Percentiles rank a stretch among this genome's conserved stretches.
Evolutionary conservation across 2,329 filamentous ascomycete species (phyloP).

Genomic region (Ceratocystis destructans): DNA sequence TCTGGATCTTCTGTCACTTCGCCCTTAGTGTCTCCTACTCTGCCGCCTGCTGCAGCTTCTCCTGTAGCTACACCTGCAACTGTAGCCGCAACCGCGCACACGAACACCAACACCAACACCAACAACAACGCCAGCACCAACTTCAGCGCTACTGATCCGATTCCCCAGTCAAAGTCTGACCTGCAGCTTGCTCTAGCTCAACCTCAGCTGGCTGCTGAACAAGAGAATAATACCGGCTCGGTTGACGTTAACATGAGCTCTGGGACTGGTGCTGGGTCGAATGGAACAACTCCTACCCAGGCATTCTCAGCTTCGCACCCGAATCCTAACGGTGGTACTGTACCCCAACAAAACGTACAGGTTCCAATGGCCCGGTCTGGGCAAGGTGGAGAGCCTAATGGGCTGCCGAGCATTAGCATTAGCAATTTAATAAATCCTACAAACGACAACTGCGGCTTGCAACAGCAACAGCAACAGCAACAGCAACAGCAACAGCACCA

Average conservation of each 20-base stretch:
- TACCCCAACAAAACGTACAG: slow-evolving; percentile 1
- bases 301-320: background rate
- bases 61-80: slow-evolving; percentile 10
- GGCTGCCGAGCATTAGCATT: slow-evolving; percentile 26
- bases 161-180: background rate
- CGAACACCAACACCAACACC: background rate
- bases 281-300: slow-evolving; percentile 11
- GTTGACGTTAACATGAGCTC: slow-evolving; percentile 8
- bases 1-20: background rate
- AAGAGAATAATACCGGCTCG: background rate
- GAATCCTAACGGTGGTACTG: slow-evolving; percentile 7
- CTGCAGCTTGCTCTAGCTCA: background rate
- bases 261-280: background rate
- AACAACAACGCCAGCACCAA: background rate
- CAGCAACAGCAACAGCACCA: slow-evolving; percentile 19
- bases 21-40: slow-evolving; percentile 13
- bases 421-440: slow-evolving; percentile 21
- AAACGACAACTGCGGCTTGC: slow-evolving; percentile 20
- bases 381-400: slow-evolving; percentile 19
- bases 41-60: slow-evolving; percentile 13
- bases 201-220: background rate
- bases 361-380: slow-evolving; percentile 5
- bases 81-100: background rate
- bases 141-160: background rate
- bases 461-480: slow-evolving; percentile 21